These are phyloP conservation scores for Athelia psychrophila DNA, from an alignment of 1,284 basidiomycete genomes.

Conservation along the genomic window DNA sequence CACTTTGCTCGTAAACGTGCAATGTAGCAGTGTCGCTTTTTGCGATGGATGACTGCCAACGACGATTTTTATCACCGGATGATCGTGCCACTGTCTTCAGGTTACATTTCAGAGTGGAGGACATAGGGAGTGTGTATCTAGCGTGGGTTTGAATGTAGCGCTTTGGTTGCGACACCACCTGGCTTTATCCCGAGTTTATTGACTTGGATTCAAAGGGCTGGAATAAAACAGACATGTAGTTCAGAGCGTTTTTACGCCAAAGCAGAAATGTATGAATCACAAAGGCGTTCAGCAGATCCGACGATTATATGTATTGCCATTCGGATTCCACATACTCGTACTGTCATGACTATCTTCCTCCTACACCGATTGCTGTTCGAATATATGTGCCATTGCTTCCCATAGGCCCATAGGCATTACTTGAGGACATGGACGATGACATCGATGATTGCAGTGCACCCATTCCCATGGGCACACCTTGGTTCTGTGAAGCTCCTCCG, in stretches of 20 bases:
- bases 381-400: conserved; percentile 58
- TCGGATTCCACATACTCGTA: conserved; percentile 20
- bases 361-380: conserved; percentile 59
- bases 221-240: no score
- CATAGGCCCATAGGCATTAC: conserved; percentile 57
- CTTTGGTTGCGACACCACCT: no score
- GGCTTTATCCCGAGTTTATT: no score
- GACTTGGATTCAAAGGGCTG: no score
- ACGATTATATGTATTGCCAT: conserved; percentile 17
- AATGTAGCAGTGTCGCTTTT: conserved; percentile 31
- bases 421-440: conserved; percentile 41
- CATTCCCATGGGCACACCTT: conserved; percentile 39
- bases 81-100: conserved; percentile 1
- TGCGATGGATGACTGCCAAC: conserved; percentile 76
- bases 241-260: no score
- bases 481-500: conserved; percentile 27
- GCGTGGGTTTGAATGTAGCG: no score
- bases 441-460: conserved; percentile 34
- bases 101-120: background rate
- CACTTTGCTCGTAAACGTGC: conserved; percentile 23
- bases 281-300: conserved; percentile 10
- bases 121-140: background rate
- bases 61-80: conserved; percentile 27
- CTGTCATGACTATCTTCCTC: conserved; percentile 42
- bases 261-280: no score